phyloP scores from a whole-genome alignment of 2,329 filamentous ascomycete genomes.

The Fusarium scirpi region DNA sequence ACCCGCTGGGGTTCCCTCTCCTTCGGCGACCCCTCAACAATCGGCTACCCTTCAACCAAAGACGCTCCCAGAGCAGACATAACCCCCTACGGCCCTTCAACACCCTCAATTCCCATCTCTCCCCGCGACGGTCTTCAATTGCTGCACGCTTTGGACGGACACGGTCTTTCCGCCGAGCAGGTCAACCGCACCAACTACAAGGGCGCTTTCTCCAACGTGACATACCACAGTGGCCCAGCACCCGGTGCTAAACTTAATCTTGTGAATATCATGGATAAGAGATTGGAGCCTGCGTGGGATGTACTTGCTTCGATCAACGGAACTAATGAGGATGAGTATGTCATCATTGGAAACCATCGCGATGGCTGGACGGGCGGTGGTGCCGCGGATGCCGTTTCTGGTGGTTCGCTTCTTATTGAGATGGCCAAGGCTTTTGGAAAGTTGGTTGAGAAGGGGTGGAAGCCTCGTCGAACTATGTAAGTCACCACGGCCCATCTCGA shows the following conservation, averaged over 20 bases:
- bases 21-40: constrained; percentile 37
- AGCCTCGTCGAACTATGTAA: constrained; percentile 61
- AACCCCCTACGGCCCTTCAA: constrained; percentile 25
- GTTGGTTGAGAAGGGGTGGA: constrained; percentile 62
- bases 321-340: constrained; percentile 55
- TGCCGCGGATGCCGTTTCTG: constrained; percentile 64
- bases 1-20: constrained; percentile 37
- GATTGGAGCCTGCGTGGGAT: constrained; percentile 40
- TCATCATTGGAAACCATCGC: constrained; percentile 65
- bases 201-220: constrained; percentile 28
- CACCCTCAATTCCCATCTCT: constrained; percentile 32
- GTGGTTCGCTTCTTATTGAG: constrained; percentile 62
- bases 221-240: constrained; percentile 30
- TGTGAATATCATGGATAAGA: constrained; percentile 34
- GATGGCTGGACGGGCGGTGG: constrained; percentile 67
- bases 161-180: constrained; percentile 11
- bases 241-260: constrained; percentile 10
- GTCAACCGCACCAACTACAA: constrained; percentile 33
- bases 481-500: fast-evolving
- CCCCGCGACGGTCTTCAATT: constrained; percentile 28
- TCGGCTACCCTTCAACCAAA: constrained; percentile 38
- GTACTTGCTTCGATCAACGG: constrained; percentile 57
- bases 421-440: constrained; percentile 62
- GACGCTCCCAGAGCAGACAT: constrained; percentile 32
- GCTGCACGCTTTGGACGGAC: constrained; percentile 13